Base-by-base conservation (phyloP, 2,329 filamentous ascomycete genomes). In the Aspergillus sp. region DNA sequence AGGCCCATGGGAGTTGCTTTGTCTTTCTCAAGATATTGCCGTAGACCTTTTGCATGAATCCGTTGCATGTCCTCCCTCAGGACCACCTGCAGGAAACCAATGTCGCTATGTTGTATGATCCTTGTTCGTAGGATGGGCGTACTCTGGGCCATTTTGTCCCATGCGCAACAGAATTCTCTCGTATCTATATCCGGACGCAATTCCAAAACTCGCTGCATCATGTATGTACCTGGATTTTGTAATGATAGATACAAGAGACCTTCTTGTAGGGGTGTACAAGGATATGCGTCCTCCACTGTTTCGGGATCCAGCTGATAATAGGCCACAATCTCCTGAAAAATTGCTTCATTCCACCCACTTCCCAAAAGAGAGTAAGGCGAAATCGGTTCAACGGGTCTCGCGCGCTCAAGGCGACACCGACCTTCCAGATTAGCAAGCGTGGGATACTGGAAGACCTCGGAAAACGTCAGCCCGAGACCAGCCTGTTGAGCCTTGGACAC, bases 171-270 rank as follows among this genome's bases (percentile, higher is more conserved):
- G 66, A 80, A 75, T 15, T 70, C 69, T 5, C 56, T 60, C 3
- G 76, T 36, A 38, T 75, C 68, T 3, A 78, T 58, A 6, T 65
- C 55, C 4, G 49, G 21, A 0, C 68, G 67, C 2, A 80, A 64
- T 8, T 66, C 62, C 8, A 75, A 60, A 3, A 75, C 63, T 47
- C 74, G 73, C 41, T 76, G 75, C 4, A 73, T 74, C 19, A 78
- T 70, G 49, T 81, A 80, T 5, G 75, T 72, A 8, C 74, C 75
- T 4, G 70, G 62, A 44, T 73, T 67, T 61, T 74, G 59, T 67
- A 66, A 2, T 0, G 75, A 76, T 23, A 79, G 68, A 1, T 77
- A 73, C 53, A 78, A 57, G 2, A 74, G 59, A 36, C 66, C 67
- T 52, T 69, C 65, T 58, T 73, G 72, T 5, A 70, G 59, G 6